Evolutionary conservation across 805 yeast genomes (phyloP).

Genomic region (Barnettozyma pratensis): DNA sequence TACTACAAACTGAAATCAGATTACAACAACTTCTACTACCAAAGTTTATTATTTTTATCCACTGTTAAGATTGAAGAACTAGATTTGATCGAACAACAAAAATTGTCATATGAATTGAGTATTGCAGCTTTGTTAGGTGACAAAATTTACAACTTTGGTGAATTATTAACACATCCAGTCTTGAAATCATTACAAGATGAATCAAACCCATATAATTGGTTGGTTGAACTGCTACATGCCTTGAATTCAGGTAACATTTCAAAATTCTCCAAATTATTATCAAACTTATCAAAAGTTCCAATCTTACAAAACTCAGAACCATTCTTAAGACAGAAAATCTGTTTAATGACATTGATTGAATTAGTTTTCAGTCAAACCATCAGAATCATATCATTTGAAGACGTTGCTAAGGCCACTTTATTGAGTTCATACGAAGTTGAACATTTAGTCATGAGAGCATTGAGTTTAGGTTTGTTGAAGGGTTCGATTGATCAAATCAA

Average conservation of each 20-base stretch:
- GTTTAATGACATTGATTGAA: slow-evolving; percentile 88
- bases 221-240: slow-evolving; percentile 61
- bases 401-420: slow-evolving; percentile 68
- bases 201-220: slow-evolving; percentile 53
- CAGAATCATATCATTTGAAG: slow-evolving; percentile 66
- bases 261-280: slow-evolving; percentile 50
- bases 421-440: slow-evolving; percentile 67
- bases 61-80: slow-evolving; percentile 50
- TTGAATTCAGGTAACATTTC: slow-evolving; percentile 76
- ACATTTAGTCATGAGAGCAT: slow-evolving; percentile 84
- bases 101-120: slow-evolving; percentile 69
- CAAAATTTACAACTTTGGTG: slow-evolving; percentile 92
- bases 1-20: slow-evolving; percentile 70
- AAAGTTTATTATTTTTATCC: slow-evolving; percentile 76
- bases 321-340: slow-evolving; percentile 83
- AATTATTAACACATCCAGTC: slow-evolving; percentile 84
- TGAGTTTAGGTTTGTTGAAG: slow-evolving; percentile 73
- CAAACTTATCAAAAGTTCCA: slow-evolving; percentile 42
- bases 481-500: slow-evolving; percentile 91
- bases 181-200: slow-evolving; percentile 39
- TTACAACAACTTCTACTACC: slow-evolving; percentile 76
- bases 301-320: slow-evolving; percentile 51
- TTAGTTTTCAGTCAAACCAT: slow-evolving; percentile 75
- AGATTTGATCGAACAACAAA: slow-evolving; percentile 35
- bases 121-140: slow-evolving; percentile 89